phyloP scores from a whole-genome alignment of 768 basidiomycete species.

The Mycena floridula region DNA sequence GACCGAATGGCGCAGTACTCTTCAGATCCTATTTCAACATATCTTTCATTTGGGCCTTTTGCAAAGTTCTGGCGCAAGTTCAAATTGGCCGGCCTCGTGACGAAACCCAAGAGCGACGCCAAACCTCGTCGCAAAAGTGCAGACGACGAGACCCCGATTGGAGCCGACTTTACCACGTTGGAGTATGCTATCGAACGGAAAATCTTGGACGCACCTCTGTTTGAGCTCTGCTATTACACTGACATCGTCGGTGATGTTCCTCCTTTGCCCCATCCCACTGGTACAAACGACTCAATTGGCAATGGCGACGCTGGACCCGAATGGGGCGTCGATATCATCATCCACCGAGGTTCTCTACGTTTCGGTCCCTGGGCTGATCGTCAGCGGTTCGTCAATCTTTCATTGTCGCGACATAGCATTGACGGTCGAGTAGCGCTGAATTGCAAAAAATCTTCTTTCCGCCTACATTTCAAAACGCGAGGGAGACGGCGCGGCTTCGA shows the following conservation, averaged over 20 bases:
- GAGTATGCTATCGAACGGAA: constrained; percentile 90
- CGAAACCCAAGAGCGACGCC: too few species aligned
- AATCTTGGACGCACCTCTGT: constrained; percentile 65
- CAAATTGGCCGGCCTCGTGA: neutral
- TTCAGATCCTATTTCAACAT: constrained; percentile 9
- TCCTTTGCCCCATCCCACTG: constrained; percentile 19
- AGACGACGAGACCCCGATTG: constrained; percentile 52
- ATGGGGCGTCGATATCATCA: constrained; percentile 85
- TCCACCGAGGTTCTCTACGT: constrained; percentile 67
- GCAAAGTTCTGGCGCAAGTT: constrained; percentile 44
- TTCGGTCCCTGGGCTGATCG: constrained; percentile 98
- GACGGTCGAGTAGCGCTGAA: constrained; percentile 58
- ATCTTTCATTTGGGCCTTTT: constrained; percentile 34
- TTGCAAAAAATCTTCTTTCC: constrained; percentile 85
- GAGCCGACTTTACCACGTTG: constrained; percentile 44
- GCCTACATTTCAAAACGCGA: constrained; percentile 59
- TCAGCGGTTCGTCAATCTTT: constrained; percentile 60
- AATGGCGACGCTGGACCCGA: constrained; percentile 88
- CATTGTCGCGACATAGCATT: neutral
- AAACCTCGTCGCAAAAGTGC: constrained; percentile 24
- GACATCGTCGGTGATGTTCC: constrained; percentile 82
- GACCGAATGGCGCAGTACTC: constrained; percentile 44
- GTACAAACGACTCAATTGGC: constrained; percentile 50
- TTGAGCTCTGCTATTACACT: constrained; percentile 83
- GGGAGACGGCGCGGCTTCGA: constrained; percentile 49